A percentile compares a stretch with the other conserved stretches of the same genome.
These are phyloP conservation scores for Cytospora mali DNA, from an alignment of 2,329 filamentous ascomycete genomes.

Conservation along the genomic window DNA sequence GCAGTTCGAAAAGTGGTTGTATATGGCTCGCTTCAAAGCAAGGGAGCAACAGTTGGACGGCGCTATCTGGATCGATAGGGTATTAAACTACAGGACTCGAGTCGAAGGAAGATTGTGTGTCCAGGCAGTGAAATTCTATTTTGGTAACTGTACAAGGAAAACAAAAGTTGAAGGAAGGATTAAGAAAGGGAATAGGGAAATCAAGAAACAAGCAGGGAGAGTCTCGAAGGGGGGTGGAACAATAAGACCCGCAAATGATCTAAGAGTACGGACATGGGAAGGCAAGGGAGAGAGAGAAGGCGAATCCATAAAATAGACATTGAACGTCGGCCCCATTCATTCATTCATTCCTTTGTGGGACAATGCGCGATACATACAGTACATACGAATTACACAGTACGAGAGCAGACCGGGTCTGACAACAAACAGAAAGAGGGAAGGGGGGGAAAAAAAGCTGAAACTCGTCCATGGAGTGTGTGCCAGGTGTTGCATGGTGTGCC, in stretches of 20 bases:
- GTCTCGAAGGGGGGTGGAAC: neutral
- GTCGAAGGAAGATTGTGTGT: neutral
- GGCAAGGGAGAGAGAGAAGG: neutral
- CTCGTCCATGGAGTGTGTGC: neutral
- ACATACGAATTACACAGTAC: neutral
- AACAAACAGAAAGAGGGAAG: too few relatives aligned
- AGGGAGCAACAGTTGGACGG: neutral
- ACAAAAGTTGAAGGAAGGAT: neutral
- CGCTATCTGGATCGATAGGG: neutral
- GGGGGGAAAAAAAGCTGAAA: constrained; percentile 17
- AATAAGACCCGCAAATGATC: neutral
- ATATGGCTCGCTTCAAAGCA: neutral
- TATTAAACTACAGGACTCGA: neutral
- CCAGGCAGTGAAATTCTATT: neutral
- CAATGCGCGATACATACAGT: neutral
- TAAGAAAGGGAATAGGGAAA: neutral
- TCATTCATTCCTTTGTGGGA: constrained; percentile 8
- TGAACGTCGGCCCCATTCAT: constrained; percentile 10
- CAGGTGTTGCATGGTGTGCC: too few relatives aligned
- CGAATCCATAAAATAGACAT: constrained; percentile 17
- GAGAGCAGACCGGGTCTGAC: neutral
- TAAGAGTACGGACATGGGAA: neutral
- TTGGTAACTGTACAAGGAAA: neutral
- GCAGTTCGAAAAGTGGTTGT: neutral
- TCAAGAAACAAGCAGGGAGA: neutral